phyloP scores from a whole-genome alignment of 768 basidiomycete species.

The Kwoniella europaea region DNA sequence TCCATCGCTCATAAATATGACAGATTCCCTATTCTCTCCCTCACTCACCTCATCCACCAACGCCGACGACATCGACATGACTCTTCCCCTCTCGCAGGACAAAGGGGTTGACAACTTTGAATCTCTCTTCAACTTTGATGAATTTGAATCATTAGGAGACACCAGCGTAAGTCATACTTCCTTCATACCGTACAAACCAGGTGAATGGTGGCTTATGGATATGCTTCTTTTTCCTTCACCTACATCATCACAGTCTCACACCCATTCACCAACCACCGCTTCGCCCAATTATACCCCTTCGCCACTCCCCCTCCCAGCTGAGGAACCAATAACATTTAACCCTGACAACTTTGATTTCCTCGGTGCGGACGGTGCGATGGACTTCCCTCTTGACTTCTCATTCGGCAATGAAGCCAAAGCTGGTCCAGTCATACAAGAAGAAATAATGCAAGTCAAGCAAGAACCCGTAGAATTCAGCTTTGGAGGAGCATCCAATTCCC shows the following conservation, averaged over 20 bases:
- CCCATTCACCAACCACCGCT: conserved; percentile 45
- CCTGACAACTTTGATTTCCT: conserved; percentile 26
- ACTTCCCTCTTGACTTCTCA: conserved; percentile 31
- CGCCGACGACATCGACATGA: conserved; percentile 26
- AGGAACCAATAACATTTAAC: conserved; percentile 23
- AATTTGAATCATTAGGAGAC: conserved; percentile 35
- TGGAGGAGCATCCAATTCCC: conserved; percentile 21
- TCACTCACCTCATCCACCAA: conserved; percentile 18
- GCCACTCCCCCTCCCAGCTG: conserved; percentile 28
- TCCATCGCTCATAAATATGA: neutral
- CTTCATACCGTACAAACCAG: neutral
- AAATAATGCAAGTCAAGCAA: conserved; percentile 36
- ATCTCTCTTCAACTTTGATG: conserved; percentile 48
- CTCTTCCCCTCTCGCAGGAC: conserved; percentile 5
- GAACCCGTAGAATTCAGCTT: conserved; percentile 46
- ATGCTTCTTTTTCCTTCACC: conserved; percentile 1
- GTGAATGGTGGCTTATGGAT: conserved; percentile 21
- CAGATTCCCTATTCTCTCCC: conserved; percentile 23
- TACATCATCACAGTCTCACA: conserved; percentile 26
- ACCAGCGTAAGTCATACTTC: conserved; percentile 19
- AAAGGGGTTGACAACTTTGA: conserved; percentile 27
- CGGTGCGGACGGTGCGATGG: conserved; percentile 18
- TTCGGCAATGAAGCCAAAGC: conserved; percentile 24
- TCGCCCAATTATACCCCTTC: conserved; percentile 50
- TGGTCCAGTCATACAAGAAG: conserved; percentile 1